Base-by-base conservation (phyloP, 2,329 filamentous ascomycete species). In the Cytospora schulzeri region DNA sequence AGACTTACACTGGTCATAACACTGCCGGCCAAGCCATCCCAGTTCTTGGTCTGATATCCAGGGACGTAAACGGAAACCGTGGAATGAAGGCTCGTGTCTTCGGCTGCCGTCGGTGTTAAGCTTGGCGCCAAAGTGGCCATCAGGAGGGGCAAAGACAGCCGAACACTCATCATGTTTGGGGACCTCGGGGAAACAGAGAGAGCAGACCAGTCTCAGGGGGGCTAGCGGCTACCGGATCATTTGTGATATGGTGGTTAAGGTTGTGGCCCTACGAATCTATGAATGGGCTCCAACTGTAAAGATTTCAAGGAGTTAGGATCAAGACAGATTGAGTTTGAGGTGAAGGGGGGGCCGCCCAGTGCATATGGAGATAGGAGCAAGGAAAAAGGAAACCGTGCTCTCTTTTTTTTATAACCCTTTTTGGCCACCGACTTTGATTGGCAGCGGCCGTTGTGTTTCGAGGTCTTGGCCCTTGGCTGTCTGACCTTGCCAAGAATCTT, bases 51-150 rank as follows among this genome's bases (percentile, higher is more conserved):
- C 48, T 72, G 67, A 59, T 81, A 83, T 45, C 77, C 76, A 0
- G 81, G 81, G 3, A 83, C 71, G 64, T 75, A 83, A 59, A 83
- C 76, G 31, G 80, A 78, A 19, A 80, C 78, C 22, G 77, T 78
- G 4, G 78, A 50, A 14, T 31, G 54, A 52, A 79, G 29, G 75
- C 65, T n/a, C 73, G 68, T 28, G 73, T 68, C 29, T 70, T 59
- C 52, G 57, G 41, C 28, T 53, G 67, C 52, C 67, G 50, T 68
- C 70, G 63, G 67, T 65, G 60, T 59, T 15, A 57, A 24, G 59
- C 59, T 56, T 38, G 55, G 56, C 24, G 60, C 63, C 63, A 63
- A 60, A 38, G 56, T 63, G 59, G 54, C 61, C 31, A 63, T 24
- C 35, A 64, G 19, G 45, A 62, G 65, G 55, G 57, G 57, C 58